Evolutionary conservation across 108 stramenopile genomes (phyloP).

Genomic region (Poteriospumella lacustris): DNA sequence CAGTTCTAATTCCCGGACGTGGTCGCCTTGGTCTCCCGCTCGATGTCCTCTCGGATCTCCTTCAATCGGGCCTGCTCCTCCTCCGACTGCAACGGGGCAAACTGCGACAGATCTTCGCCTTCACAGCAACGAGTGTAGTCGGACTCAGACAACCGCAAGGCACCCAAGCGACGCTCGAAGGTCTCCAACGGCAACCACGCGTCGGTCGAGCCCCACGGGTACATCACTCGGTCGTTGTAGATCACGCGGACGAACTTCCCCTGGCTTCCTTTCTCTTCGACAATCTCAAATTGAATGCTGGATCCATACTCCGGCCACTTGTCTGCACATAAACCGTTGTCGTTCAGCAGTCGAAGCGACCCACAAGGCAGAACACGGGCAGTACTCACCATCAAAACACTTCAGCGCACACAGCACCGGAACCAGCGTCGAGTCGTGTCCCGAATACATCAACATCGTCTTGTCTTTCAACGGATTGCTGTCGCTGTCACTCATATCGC

Average conservation of each 20-base stretch:
- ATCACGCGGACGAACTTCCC: neutral
- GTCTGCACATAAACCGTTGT: neutral
- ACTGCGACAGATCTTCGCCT: too few species aligned
- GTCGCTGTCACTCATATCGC: neutral
- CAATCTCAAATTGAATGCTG: neutral
- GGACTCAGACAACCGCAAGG: too few species aligned
- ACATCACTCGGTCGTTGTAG: too few species aligned
- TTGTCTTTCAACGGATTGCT: neutral
- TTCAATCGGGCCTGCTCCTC: too few species aligned
- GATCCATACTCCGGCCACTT: neutral
- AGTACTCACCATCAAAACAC: neutral
- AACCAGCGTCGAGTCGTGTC: constrained; percentile 2
- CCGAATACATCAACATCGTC: neutral
- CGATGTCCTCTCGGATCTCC: too few species aligned
- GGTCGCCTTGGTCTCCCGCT: too few species aligned
- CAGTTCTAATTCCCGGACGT: too few species aligned
- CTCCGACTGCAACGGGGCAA: too few species aligned
- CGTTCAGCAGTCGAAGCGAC: neutral
- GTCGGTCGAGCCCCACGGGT: too few species aligned
- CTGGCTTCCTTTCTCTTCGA: neutral
- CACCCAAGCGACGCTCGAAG: too few species aligned
- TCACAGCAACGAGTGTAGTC: too few species aligned
- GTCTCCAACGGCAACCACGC: too few species aligned
- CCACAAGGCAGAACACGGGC: neutral
- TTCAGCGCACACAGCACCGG: neutral